Base-by-base conservation (phyloP, 129 eudicot species). In the Erigeron canadensis region DNA sequence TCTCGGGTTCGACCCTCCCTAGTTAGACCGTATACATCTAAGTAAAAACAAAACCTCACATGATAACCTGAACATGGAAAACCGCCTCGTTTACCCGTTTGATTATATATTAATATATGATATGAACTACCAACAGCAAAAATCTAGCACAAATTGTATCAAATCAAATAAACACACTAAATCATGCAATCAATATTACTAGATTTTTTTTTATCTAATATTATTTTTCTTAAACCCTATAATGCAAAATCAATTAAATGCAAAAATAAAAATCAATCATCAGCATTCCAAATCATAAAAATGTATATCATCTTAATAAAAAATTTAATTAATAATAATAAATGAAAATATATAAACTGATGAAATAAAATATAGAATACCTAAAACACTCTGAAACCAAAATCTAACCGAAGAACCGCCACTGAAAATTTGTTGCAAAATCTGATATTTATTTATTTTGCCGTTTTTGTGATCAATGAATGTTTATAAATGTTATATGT, bases 141-240 rank as follows among this genome's bases (percentile, higher is more conserved):
- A 65, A 65, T 6, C 23, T 34, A 72, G 65, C 74, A 55, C 57
- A 39, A 17, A 45, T 44, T 46, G 42, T 22, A 70, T 70, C 75
- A 69, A 64, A 69, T 68, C 61, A 63, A 64, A 43, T 8, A 70
- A 48, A 10, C 48, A 23, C 11, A 38, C 58, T 57, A 38, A 28
- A 43, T 39, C 51, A 53, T 12, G 64, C 63, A 67, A 73, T 65
- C 70, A 65, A 13, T 57, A 68, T 58, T 63, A 54, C 59, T 38
- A 69, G 74, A 67, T 73, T 58, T 48, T 39, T 56, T 43, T 28
- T 28, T 28, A 0, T 28, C 3, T 28, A 1, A 28, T 28, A 28
- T 28, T 28, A 28, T 28, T 28, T 28, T 65, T 51, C 70, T 73
- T 58, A 79, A 79, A 79, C 79, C 79, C 74, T 67, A 67, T 42